phyloP scores from a whole-genome alignment of 2,329 filamentous ascomycete species.

The Aspergillus unguis region DNA sequence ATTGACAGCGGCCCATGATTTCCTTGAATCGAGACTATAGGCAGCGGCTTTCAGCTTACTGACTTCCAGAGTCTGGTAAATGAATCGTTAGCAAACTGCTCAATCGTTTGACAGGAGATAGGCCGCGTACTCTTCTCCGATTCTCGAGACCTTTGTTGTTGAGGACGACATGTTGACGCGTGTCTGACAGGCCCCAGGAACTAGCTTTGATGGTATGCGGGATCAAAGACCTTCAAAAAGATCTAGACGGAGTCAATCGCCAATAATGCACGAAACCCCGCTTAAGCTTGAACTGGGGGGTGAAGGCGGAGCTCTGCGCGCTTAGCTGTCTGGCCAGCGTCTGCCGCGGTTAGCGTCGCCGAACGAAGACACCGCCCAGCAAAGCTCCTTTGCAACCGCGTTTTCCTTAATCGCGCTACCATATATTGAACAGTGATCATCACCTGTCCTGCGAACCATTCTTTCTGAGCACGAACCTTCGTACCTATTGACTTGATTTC shows the following conservation, averaged over 20 bases:
- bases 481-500: background rate
- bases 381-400: background rate
- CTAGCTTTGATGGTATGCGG: constrained; percentile 1
- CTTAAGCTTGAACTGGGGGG: constrained; percentile 10
- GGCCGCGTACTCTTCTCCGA: constrained; percentile 68
- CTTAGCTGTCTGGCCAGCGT: constrained; percentile 18
- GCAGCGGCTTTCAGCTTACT: constrained; percentile 41
- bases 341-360: constrained; percentile 24
- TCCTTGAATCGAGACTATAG: background rate
- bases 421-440: background rate
- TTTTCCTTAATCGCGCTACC: background rate
- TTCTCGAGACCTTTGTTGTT: constrained; percentile 63
- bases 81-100: constrained; percentile 21
- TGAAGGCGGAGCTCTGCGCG: constrained; percentile 20
- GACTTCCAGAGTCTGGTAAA: constrained; percentile 82
- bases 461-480: background rate
- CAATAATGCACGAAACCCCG: constrained; percentile 18
- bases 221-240: background rate
- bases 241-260: constrained; percentile 3
- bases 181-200: background rate
- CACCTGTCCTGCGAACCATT: background rate
- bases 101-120: background rate
- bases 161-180: constrained; percentile 51
- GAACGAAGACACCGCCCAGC: constrained; percentile 9
- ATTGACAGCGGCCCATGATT: background rate